Evolutionary conservation across 2,329 filamentous ascomycete genomes (phyloP).

Genomic region (Talaromyces albobiverticillius): DNA sequence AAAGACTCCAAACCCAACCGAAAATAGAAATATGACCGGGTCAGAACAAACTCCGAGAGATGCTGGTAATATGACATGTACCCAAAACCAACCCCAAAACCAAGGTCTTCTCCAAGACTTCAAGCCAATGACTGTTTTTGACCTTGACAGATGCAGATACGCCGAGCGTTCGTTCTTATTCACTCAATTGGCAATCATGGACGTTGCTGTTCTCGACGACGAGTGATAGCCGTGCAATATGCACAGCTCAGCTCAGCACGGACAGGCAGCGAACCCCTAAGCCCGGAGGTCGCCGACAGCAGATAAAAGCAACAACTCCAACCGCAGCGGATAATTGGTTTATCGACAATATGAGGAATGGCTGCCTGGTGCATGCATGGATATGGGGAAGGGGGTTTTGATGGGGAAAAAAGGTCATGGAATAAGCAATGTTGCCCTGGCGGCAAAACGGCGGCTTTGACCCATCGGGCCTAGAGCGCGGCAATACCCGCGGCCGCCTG

Average conservation of each 20-base stretch:
- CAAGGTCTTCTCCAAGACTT: not conserved
- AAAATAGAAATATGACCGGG: not conserved
- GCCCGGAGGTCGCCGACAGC: too few relatives aligned
- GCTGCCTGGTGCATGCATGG: too few relatives aligned
- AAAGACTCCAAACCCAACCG: not conserved
- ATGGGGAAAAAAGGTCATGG: not conserved
- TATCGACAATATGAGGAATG: too few relatives aligned
- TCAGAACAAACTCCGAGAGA: not conserved
- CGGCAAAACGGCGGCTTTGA: conserved; percentile 13
- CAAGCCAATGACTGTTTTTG: not conserved
- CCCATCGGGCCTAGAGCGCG: conserved; percentile 14
- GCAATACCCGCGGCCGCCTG: conserved; percentile 12
- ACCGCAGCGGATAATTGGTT: too few relatives aligned
- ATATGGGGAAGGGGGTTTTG: not conserved
- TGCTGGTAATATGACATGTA: not conserved
- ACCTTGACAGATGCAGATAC: not conserved
- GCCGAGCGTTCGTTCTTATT: not conserved
- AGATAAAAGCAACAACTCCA: too few relatives aligned
- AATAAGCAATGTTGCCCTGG: conserved; percentile 8
- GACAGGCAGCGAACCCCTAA: too few relatives aligned
- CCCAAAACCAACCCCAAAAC: not conserved
- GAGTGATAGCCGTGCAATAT: too few relatives aligned
- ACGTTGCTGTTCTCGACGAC: too few relatives aligned
- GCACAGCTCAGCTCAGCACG: too few relatives aligned
- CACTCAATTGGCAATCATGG: not conserved